Base-by-base conservation (phyloP, 2,329 filamentous ascomycete species). In the Pseudogymnoascus sp. region DNA sequence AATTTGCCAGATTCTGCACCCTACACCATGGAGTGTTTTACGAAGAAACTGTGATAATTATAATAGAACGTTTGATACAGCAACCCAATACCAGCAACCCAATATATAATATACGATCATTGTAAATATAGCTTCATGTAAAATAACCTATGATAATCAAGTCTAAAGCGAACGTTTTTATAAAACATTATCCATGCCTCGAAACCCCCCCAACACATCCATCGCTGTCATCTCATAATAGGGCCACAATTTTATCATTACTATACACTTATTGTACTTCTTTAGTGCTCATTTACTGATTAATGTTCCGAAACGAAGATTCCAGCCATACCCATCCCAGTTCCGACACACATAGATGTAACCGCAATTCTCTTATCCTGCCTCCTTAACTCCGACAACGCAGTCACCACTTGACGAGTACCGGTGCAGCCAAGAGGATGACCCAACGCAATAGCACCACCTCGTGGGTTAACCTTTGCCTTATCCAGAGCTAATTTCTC, bases 301-400 rank as follows among this genome's bases (percentile, higher is more conserved):
- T 38, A 71, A 62, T 90, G 95, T 81, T 96, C 92, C 1, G 91
- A 90, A 67, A 97, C 92, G 90, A 92, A 96, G 62, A 97, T 88
- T 65, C 92, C 91, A 65, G 92, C 92, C 91, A 96, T 96, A 63
- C 93, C 93, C 93, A 97, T 97, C 63, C 92, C 93, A 3, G 93
- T 97, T 63, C 93, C 93, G 60, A 97, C 80, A 75, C 93, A 97
- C 93, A 97, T 97, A 75, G 89, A 93, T 18, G 91, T 96, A 49
- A 96, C 86, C 60, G 93, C 93, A 67, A 97, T 79, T 82, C 88
- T 89, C 82, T 95, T 83, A 66, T 88, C 85, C 62, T 85, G 93
- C 73, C 93, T 83, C 81, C 85, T 88, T 68, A 97, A 79, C 84
- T 97, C 93, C 65, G 91, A 95, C 66, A 97, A 79, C 70, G 97